These are phyloP conservation scores for Pythium angustatum DNA, from an alignment of 352 stramenopile species.

Conservation along the genomic window DNA sequence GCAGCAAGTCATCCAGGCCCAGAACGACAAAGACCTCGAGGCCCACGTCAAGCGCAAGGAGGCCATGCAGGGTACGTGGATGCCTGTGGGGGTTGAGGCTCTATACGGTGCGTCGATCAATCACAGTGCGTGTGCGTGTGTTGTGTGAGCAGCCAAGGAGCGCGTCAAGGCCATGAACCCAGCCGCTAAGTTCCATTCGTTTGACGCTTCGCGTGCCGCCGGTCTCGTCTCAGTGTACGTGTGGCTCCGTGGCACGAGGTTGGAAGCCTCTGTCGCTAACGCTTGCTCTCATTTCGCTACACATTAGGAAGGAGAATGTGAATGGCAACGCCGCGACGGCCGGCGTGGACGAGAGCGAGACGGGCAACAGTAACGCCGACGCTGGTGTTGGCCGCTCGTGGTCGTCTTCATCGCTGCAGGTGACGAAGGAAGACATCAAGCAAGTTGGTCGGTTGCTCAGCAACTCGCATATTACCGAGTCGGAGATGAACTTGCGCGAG, in stretches of 20 bases:
- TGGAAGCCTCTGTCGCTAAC: neutral
- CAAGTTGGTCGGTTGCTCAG: slow-evolving; percentile 62
- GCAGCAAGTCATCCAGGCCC: slow-evolving; percentile 45
- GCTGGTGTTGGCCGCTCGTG: slow-evolving; percentile 44
- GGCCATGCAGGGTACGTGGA: slow-evolving; percentile 55
- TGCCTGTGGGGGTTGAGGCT: too few species aligned
- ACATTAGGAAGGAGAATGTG: slow-evolving; percentile 59
- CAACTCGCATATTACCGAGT: slow-evolving; percentile 82
- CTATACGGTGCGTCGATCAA: too few species aligned
- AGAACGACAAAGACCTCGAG: slow-evolving; percentile 67
- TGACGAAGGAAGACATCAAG: slow-evolving; percentile 83
- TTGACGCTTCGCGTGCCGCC: slow-evolving; percentile 60
- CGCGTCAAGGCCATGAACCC: slow-evolving; percentile 73
- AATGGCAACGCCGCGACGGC: slow-evolving; percentile 16
- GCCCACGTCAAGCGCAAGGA: slow-evolving; percentile 72
- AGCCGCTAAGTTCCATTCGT: slow-evolving; percentile 70
- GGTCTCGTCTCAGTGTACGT: slow-evolving; percentile 26
- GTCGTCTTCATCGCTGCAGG: slow-evolving; percentile 70
- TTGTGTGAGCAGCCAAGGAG: slow-evolving; percentile 43
- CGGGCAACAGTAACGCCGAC: slow-evolving; percentile 35
- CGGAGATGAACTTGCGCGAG: slow-evolving; percentile 72
- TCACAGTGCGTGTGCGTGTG: too few species aligned
- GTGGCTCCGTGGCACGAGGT: neutral
- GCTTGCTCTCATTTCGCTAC: too few species aligned
- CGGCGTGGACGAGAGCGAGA: slow-evolving; percentile 23